Evolutionary conservation across 2,329 filamentous ascomycete genomes (phyloP), one percentile per base, ranked within the genome.

Genomic region (Plectosphaerella cucumerina): DNA sequence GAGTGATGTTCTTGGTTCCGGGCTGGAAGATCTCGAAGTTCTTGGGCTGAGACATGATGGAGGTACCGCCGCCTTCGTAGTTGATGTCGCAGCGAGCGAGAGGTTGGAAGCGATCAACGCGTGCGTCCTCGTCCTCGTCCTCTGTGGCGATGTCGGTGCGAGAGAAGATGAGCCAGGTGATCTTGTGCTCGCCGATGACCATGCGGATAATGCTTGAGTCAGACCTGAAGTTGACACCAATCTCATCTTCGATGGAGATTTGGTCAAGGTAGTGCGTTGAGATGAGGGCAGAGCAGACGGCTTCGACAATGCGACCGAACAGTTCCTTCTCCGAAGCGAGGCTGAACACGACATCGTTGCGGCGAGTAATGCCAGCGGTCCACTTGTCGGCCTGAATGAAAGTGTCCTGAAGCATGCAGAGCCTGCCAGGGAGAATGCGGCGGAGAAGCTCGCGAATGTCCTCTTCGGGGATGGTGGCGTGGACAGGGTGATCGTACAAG

Each of bases 81-180:
- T 31, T 31, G 26, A 31, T 31, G 8, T 31, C 26, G 26, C 26
- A 31, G 12, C 26, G 26, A 31, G 26, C 26, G 8, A 31, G 9
- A 11, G 26, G 26, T 11, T 31, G 26, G 26, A 31, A 11, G 8
- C 26, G 26, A 11, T 11, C 26, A 31, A 31, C 26, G 12, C 26
- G 8, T 11, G 12, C 26, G 26, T 31, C 8, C 12, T 31, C 26
- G 3, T 31, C 26, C 8, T 31, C 26, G 26, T 31, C 26, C 12
- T 31, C 26, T 31, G 9, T 11, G 26, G 12, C 26, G 6, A 31
- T 8, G 26, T 31, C 41, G 12, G 42, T 34, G 23, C 46, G 42
- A 12, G 58, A 23, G 45, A 51, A 58, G 4, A 60, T 34, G 18
- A 35, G 47, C 58, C 58, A 60, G 1, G 44, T 49, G 21, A 60